phyloP scores from a whole-genome alignment of 148 eudicot species.

The Rhododendron simsii region DNA sequence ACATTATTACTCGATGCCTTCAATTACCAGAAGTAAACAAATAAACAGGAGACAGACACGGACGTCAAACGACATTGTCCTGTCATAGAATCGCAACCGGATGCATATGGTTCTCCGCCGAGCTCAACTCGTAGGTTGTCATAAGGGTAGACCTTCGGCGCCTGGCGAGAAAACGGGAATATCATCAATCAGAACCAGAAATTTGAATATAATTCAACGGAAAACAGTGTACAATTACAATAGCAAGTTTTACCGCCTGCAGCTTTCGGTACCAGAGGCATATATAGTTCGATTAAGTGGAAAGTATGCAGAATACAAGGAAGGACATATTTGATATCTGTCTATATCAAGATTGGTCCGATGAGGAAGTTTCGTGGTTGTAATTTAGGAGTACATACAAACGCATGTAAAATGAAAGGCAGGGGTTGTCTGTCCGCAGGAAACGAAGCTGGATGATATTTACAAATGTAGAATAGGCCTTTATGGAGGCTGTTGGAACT shows the following conservation, averaged over 20 bases:
- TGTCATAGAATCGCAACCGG: background rate
- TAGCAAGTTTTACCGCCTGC: background rate
- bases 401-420: background rate
- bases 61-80: background rate
- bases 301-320: background rate
- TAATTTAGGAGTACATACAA: background rate
- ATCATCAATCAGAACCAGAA: background rate
- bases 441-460: background rate
- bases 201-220: background rate
- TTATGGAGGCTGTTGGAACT: background rate
- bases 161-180: conserved; percentile 32
- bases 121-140: conserved; percentile 84
- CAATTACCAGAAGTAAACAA: conserved; percentile 1
- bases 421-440: background rate
- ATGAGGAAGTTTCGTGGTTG: background rate
- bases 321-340: background rate
- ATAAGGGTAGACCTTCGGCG: conserved; percentile 77
- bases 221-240: background rate
- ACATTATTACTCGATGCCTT: background rate
- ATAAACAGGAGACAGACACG: background rate
- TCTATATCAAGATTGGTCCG: background rate
- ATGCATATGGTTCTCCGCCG: conserved; percentile 62
- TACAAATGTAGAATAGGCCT: background rate
- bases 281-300: background rate
- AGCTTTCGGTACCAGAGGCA: background rate